Evolutionary conservation across 108 stramenopile genomes (phyloP).

Genomic region (Parietichytrium sp.): DNA sequence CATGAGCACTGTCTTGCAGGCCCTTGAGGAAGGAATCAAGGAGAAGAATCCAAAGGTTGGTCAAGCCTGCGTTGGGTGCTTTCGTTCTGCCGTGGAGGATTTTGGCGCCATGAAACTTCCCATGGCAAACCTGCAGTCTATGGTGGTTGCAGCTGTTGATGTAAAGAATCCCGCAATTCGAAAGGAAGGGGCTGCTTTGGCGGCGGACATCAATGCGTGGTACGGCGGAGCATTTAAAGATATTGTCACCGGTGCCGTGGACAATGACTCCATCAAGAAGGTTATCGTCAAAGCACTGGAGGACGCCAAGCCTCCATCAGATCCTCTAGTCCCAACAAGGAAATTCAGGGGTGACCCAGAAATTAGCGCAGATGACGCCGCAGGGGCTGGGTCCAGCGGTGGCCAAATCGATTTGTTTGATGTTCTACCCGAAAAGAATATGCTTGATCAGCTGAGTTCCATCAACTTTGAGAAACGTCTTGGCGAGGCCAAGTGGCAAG

Average conservation of each 20-base stretch:
- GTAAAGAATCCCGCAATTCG: conserved; percentile 18
- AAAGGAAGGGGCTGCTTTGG: background rate
- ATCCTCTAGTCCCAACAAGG: background rate
- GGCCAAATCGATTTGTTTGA: background rate
- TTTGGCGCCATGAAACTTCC: conserved; percentile 19
- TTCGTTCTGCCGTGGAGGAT: background rate
- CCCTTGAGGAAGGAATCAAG: background rate
- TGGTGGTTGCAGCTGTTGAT: background rate
- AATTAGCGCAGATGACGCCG: background rate
- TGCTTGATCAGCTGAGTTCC: background rate
- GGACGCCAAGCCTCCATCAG: background rate
- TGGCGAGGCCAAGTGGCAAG: conserved; percentile 25
- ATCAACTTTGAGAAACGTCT: conserved; percentile 23
- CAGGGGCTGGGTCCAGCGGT: background rate
- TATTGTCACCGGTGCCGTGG: background rate
- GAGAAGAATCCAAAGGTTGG: conserved; percentile 36
- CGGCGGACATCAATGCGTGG: conserved; percentile 9
- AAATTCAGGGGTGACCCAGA: background rate
- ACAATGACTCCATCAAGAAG: background rate
- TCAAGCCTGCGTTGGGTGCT: background rate
- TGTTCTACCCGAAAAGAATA: background rate
- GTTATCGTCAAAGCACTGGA: background rate
- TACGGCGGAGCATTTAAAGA: conserved; percentile 13
- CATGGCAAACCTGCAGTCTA: background rate
- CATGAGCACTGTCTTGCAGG: conserved; percentile 3